phyloP scores from a whole-genome alignment of 2,329 filamentous ascomycete genomes.

The Lasiodiplodia sp. region DNA sequence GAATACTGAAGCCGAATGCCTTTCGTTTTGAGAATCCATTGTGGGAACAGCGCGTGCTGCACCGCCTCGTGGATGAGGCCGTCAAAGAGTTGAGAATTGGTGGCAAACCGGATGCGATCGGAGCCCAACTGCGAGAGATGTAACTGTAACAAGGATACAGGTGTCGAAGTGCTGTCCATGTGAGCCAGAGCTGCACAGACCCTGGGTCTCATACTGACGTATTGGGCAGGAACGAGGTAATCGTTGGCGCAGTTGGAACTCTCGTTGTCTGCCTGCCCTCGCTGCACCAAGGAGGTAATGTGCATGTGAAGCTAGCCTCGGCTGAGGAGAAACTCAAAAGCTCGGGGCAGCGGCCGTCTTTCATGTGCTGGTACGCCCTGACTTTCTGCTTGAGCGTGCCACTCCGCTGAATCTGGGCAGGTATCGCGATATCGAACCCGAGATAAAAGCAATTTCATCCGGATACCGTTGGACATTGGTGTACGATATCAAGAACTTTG shows the following conservation, averaged over 20 bases:
- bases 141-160: background rate
- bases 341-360: background rate
- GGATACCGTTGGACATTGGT: background rate
- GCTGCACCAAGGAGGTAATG: background rate
- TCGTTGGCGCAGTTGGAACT: background rate
- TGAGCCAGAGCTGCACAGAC: background rate
- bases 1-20: background rate
- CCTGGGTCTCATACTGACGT: background rate
- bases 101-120: background rate
- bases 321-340: background rate
- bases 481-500: background rate
- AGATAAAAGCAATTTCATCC: background rate
- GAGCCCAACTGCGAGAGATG: background rate
- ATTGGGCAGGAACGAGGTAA: background rate
- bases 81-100: background rate
- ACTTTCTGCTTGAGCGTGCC: background rate
- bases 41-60: conserved; percentile 4
- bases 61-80: background rate
- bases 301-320: background rate
- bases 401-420: background rate
- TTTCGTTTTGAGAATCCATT: background rate
- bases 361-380: conserved; percentile 1
- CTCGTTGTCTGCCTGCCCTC: background rate
- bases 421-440: background rate
- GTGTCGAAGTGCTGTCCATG: background rate